Base-by-base conservation (phyloP, 2,329 filamentous ascomycete species). In the Geosmithia morbida region DNA sequence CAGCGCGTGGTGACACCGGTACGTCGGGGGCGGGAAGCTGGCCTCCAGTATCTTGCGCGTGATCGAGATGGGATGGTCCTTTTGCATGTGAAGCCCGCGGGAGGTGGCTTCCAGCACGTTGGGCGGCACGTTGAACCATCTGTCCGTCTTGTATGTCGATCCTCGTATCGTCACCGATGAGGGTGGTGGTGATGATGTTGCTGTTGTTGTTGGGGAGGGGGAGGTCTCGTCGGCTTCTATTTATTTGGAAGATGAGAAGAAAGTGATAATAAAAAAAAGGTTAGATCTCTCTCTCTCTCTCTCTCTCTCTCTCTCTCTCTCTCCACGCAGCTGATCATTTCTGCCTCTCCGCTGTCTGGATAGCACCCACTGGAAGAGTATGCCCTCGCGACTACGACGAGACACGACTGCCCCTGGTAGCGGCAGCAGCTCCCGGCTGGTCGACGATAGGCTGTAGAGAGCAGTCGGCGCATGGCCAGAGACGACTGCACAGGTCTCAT, bases 21-120 rank as follows among this genome's bases (percentile, higher is more conserved):
- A 96, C 10, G 74, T 77, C 1, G 84, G 78, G 2, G 61, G 61
- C 1, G 87, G 81, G 61, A 97, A 98, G 51, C 83, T 81, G 48
- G 86, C 87, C 68, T 97, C 86, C 59, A 98, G 94, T 51, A 98
- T 83, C 57, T 88, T 79, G 40, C 92, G 81, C 11, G 92, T 97
- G 57, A 97, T 94, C 54, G 78, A 79, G 37, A 98, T 74, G 20
- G 92, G 92, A 59, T 98, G 92, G 64, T 95, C 82, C 51, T 82
- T 77, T 59, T 92, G 81, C n/a, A 94, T 75, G 64, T 98, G 92
- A n/a, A 98, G 73, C 48, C 77, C 80, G 51, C 87, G 83, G 44
- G 80, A 74, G 44, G 94, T 75, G 48, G 85, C 79, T 19, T 79
- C 70, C 44, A 88, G 68, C 52, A 98, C 89, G 48, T 81, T 83